phyloP scores from a whole-genome alignment of 2,329 filamentous ascomycete species.

The Biscogniauxia mediterranea region DNA sequence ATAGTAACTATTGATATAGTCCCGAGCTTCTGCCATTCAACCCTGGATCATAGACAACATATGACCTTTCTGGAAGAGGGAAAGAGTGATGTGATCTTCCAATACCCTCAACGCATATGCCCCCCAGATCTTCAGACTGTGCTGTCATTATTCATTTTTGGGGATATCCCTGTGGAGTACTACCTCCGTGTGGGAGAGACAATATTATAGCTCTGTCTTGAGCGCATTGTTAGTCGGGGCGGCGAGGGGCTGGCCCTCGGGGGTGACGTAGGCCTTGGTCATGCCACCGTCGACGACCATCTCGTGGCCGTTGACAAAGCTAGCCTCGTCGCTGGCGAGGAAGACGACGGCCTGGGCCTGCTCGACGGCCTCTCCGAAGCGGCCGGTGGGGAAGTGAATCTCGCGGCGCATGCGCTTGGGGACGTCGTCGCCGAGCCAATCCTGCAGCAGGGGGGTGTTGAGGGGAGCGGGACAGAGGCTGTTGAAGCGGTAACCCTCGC shows the following conservation, averaged over 20 bases:
- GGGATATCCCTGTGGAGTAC: too few species aligned
- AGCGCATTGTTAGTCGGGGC: conserved; percentile 61
- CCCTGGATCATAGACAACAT: too few species aligned
- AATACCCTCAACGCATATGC: too few species aligned
- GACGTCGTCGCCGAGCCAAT: conserved; percentile 87
- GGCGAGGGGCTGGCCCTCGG: conserved; percentile 55
- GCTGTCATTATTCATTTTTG: too few species aligned
- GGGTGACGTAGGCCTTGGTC: conserved; percentile 83
- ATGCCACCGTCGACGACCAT: conserved; percentile 96
- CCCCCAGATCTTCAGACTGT: too few species aligned
- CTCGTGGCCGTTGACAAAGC: conserved; percentile 87
- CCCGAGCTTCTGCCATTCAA: too few species aligned
- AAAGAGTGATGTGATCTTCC: too few species aligned
- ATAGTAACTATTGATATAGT: too few species aligned
- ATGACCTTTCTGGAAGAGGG: too few species aligned
- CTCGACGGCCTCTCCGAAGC: conserved; percentile 92
- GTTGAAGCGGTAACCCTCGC: conserved; percentile 89
- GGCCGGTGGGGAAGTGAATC: conserved; percentile 83
- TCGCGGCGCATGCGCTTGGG: conserved; percentile 80
- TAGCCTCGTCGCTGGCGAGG: conserved; percentile 81
- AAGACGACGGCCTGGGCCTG: conserved; percentile 89
- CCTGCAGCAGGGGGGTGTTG: conserved; percentile 88
- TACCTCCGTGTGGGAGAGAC: not conserved
- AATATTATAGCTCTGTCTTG: conserved; percentile 44
- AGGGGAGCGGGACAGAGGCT: conserved; percentile 84